Percentiles rank a stretch among this genome's conserved stretches.
Evolutionary conservation across 331 rosid species (phyloP).

Genomic region (Rosa hybrid): DNA sequence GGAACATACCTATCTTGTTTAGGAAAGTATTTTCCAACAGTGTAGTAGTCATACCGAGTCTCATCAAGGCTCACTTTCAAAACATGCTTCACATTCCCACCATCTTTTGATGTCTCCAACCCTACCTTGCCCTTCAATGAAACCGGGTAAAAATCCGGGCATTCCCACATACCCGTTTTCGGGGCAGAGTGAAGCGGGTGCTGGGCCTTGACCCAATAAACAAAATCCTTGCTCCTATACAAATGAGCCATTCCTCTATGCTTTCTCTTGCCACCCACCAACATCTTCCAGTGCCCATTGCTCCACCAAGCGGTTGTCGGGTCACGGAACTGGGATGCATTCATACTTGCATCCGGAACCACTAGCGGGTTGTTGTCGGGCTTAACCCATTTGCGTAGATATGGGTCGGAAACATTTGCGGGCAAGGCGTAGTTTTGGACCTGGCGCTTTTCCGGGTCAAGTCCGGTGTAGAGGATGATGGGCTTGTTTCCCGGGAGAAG

Average conservation of each 20-base stretch:
- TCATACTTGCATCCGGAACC: slow-evolving; percentile 25
- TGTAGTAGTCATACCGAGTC: slow-evolving; percentile 79
- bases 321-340: slow-evolving; percentile 66
- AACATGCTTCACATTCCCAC: slow-evolving; percentile 45
- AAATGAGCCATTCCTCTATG: slow-evolving; percentile 59
- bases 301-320: slow-evolving; percentile 82
- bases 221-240: slow-evolving; percentile 62
- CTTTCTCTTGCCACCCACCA: slow-evolving; percentile 60
- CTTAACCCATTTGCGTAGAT: slow-evolving; percentile 37
- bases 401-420: slow-evolving; percentile 35
- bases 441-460: slow-evolving; percentile 30
- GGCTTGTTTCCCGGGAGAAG: slow-evolving; percentile 42
- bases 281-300: slow-evolving; percentile 55
- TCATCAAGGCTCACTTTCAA: slow-evolving; percentile 78
- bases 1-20: slow-evolving; percentile 52
- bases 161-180: slow-evolving; percentile 90
- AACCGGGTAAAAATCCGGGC: slow-evolving; percentile 86
- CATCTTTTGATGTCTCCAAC: slow-evolving; percentile 39
- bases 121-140: slow-evolving; percentile 28
- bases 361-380: slow-evolving; percentile 50
- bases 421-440: slow-evolving; percentile 51
- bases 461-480: slow-evolving; percentile 42
- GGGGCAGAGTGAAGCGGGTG: slow-evolving; percentile 66
- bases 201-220: slow-evolving; percentile 54
- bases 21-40: slow-evolving; percentile 48